These are phyloP conservation scores for Lepidium sativum DNA, from an alignment of 345 rosid genomes.

Conservation along the genomic window DNA sequence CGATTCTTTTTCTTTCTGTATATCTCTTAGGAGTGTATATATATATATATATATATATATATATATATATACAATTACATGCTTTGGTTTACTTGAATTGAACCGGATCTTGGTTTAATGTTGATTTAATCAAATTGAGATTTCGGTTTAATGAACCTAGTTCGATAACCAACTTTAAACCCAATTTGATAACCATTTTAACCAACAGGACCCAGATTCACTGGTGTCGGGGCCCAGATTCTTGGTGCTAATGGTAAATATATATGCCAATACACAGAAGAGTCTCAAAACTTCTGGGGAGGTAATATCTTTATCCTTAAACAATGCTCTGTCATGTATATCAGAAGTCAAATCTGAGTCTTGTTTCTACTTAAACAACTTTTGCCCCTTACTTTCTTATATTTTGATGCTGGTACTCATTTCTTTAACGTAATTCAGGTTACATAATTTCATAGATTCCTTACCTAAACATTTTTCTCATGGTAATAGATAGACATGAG, in stretches of 20 bases:
- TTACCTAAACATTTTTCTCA: neutral
- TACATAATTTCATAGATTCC: neutral
- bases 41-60: no score
- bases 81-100: no score
- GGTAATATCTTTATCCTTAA: conserved; percentile 36
- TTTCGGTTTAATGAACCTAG: no score
- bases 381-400: neutral
- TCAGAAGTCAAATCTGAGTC: neutral
- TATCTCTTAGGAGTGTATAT: no score
- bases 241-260: conserved; percentile 87
- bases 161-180: no score
- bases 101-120: no score
- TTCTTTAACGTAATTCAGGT: neutral
- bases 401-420: neutral
- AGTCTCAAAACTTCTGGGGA: conserved; percentile 89
- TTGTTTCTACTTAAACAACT: neutral
- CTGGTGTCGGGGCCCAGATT: conserved; percentile 92
- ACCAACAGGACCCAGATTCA: conserved; percentile 54
- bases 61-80: no score
- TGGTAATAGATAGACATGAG: conserved; percentile 72
- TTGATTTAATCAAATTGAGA: no score
- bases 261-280: conserved; percentile 56
- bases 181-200: no score
- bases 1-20: no score
- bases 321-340: neutral